phyloP scores from a whole-genome alignment of 2,329 filamentous ascomycete species.

The Coniosporium tulheliwenetii region DNA sequence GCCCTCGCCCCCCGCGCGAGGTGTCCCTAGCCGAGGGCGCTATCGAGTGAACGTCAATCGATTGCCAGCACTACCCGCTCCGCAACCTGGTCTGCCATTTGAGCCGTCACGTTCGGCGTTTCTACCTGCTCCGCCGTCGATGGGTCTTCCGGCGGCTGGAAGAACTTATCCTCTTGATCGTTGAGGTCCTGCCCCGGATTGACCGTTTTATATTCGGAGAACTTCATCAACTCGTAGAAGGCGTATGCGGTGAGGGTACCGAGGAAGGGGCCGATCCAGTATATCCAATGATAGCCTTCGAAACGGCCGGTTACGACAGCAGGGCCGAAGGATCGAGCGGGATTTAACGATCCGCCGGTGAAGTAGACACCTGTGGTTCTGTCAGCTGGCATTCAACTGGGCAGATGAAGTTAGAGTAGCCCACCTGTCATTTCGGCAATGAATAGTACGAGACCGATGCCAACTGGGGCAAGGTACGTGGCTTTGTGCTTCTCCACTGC shows the following conservation, averaged over 20 bases:
- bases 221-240: slow-evolving; percentile 33
- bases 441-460: slow-evolving; percentile 8
- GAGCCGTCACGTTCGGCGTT: neutral
- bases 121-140: neutral
- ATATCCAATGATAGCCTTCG: slow-evolving; percentile 33
- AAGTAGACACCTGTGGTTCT: slow-evolving; percentile 25
- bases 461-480: slow-evolving; percentile 22
- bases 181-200: slow-evolving; percentile 18
- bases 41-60: neutral
- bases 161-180: slow-evolving; percentile 1
- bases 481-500: slow-evolving; percentile 26
- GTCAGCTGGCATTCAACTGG: neutral
- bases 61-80: neutral
- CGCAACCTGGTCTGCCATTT: neutral
- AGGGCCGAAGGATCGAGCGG: slow-evolving; percentile 31
- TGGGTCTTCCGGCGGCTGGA: slow-evolving; percentile 1
- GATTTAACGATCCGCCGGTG: slow-evolving; percentile 33
- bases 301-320: slow-evolving; percentile 29
- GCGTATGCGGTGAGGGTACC: slow-evolving; percentile 30
- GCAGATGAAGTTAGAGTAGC: neutral
- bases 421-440: slow-evolving; percentile 3
- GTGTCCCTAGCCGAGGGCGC: no score
- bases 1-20: no score
- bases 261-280: slow-evolving; percentile 31
- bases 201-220: slow-evolving; percentile 19